Base-by-base conservation (phyloP, 345 rosid genomes). In the Eucalyptus sp. region DNA sequence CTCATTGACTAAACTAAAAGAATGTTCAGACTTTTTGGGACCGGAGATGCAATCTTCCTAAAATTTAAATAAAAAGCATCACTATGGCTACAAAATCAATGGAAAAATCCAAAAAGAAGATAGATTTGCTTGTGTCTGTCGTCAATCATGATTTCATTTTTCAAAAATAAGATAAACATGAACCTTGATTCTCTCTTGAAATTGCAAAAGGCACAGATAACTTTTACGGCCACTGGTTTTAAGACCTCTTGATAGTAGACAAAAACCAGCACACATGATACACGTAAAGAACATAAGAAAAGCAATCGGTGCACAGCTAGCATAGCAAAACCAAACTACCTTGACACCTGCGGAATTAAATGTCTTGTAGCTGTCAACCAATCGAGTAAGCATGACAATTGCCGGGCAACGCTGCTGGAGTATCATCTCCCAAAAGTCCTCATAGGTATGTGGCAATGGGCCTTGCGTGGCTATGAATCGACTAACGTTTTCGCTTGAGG, bases 381-480 rank as follows among this genome's bases (percentile, higher is more conserved):
- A 92, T 4, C 95, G 95, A 90, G 99, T 96, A 54, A 98, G 95
- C 99, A 98, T 98, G 79, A 98, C 96, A 85, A 97, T 91, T 54
- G 92, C 92, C 16, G 99, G 99, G 91, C 96, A 98, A 89, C 91
- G 96, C 80, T 90, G 88, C 88, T 97, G 99, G 51, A 97, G 89
- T 2, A 95, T 95, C 99, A 97, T 95, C 95, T 95, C 98, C 99
- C 99, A 98, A 90, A 97, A 96, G 88, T 98, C 99, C 92, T 97
- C 98, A n/a, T 79, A 90, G 51, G 98, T 97, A 79, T 92, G 93
- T 13, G 92, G 94, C 41, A 98, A 54, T 46, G 99, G 99, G 88
- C 98, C 99, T 92, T 98, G 99, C 1, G 99, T 95, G 86, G 99
- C 98, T 90, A 98, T 97, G 90, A 97, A 98, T 92, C 43, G 91